phyloP scores from a whole-genome alignment of 257 asterid species.

The Jacaranda copaia region DNA sequence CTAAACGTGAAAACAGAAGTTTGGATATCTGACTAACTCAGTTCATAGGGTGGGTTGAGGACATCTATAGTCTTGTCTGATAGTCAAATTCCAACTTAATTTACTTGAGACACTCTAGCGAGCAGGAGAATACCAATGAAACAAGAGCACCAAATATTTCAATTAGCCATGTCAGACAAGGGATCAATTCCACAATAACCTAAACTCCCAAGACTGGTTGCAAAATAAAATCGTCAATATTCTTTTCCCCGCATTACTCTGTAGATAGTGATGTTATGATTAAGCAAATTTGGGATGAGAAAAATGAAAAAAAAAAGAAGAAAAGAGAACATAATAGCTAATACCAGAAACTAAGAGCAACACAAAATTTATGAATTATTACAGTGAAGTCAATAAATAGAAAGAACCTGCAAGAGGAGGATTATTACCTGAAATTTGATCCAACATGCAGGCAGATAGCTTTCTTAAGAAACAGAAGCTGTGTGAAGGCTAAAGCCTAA shows the following conservation, averaged over 20 bases:
- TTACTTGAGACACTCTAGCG: not conserved
- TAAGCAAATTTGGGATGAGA: not conserved
- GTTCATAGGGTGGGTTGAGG: not conserved
- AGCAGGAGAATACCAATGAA: conserved; percentile 3
- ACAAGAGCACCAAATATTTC: not conserved
- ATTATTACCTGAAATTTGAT: conserved; percentile 40
- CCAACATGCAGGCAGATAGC: conserved; percentile 41
- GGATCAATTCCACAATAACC: too few relatives aligned
- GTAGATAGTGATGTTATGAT: not conserved
- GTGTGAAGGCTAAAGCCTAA: conserved; percentile 33
- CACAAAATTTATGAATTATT: not conserved
- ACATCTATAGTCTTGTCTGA: not conserved
- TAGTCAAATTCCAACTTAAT: not conserved
- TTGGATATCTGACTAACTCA: not conserved
- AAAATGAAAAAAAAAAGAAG: not conserved
- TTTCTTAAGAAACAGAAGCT: conserved; percentile 4
- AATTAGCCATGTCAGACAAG: not conserved
- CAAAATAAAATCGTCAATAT: not conserved
- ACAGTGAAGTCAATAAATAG: not conserved
- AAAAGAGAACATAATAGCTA: not conserved
- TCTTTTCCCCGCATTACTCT: not conserved
- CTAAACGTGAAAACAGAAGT: not conserved
- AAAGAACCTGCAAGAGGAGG: not conserved
- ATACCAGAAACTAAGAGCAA: not conserved
- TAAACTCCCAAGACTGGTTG: not conserved